A percentile compares a stretch with the other conserved stretches of the same genome.
Conservation (phyloP, 176 grass and related monocot genomes). For the Lolium rigidum region DNA sequence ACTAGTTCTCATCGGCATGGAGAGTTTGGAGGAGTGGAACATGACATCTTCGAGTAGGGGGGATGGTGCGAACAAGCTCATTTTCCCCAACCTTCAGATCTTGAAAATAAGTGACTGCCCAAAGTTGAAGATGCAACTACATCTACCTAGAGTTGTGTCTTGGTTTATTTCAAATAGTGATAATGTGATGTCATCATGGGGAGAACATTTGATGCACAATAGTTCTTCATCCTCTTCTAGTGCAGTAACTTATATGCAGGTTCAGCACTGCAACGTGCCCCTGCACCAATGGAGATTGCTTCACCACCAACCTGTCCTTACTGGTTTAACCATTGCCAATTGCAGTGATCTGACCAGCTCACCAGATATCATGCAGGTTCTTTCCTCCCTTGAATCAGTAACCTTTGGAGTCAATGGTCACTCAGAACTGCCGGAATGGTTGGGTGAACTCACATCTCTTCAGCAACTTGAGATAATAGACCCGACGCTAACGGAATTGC, state of each 20-base stretch:
- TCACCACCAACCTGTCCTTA: background rate
- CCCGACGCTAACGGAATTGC: too few relatives aligned
- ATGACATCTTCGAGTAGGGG: background rate
- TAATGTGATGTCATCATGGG: slow-evolving; percentile 21
- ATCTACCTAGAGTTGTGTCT: background rate
- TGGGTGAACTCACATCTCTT: too few relatives aligned
- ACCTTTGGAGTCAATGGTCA: too few relatives aligned
- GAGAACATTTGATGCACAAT: background rate
- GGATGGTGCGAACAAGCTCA: background rate
- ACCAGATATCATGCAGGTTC: background rate
- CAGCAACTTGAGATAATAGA: too few relatives aligned
- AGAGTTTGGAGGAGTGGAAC: slow-evolving; percentile 6
- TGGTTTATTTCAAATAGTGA: background rate
- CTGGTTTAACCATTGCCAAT: slow-evolving; percentile 1
- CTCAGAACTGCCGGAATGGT: too few relatives aligned
- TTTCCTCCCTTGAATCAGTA: background rate
- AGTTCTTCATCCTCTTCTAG: background rate
- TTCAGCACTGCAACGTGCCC: slow-evolving; percentile 8
- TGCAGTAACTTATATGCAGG: background rate
- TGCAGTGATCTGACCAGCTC: slow-evolving; percentile 30
- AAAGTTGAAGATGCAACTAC: background rate
- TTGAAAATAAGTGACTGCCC: background rate
- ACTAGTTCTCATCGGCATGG: background rate
- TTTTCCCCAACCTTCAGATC: background rate
- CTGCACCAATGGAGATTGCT: slow-evolving; percentile 31